Conservation (phyloP, 176 grass and related monocot species). For the Carex littledalei region DNA sequence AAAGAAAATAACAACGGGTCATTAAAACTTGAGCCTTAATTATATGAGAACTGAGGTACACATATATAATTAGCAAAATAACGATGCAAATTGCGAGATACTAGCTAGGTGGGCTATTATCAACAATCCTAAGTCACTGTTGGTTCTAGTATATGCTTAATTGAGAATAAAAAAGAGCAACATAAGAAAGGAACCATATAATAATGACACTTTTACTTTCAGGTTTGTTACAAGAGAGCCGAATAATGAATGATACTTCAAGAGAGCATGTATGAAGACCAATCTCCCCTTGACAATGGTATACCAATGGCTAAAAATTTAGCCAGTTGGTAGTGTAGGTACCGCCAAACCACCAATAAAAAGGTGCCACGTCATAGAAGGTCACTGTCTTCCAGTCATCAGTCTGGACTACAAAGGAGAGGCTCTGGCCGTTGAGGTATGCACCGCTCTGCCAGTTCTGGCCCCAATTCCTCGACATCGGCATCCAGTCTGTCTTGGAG, state of each 20-base stretch:
- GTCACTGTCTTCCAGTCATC: conserved; percentile 1
- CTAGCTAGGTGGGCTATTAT: not conserved
- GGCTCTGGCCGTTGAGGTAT: conserved; percentile 38
- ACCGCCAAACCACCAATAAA: conserved; percentile 3
- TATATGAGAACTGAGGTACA: not conserved
- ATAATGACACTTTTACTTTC: not conserved
- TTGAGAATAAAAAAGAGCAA: not conserved
- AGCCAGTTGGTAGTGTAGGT: not conserved
- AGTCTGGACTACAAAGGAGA: conserved; percentile 29
- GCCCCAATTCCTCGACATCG: conserved; percentile 55
- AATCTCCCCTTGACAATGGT: not conserved
- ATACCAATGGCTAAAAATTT: not conserved
- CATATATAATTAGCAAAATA: not conserved
- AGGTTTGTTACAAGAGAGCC: not conserved
- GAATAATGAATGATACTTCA: not conserved
- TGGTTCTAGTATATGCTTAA: not conserved
- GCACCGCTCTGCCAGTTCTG: conserved; percentile 39
- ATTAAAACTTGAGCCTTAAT: not conserved
- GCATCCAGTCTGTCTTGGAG: conserved; percentile 28
- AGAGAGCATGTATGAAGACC: not conserved
- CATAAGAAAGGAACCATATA: not conserved
- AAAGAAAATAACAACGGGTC: no score
- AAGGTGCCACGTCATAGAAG: not conserved
- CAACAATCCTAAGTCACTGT: conserved; percentile 7
- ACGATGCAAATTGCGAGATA: not conserved